These are phyloP conservation scores for Mycena sanguinolenta DNA, from an alignment of 768 basidiomycete genomes.

Conservation along the genomic window DNA sequence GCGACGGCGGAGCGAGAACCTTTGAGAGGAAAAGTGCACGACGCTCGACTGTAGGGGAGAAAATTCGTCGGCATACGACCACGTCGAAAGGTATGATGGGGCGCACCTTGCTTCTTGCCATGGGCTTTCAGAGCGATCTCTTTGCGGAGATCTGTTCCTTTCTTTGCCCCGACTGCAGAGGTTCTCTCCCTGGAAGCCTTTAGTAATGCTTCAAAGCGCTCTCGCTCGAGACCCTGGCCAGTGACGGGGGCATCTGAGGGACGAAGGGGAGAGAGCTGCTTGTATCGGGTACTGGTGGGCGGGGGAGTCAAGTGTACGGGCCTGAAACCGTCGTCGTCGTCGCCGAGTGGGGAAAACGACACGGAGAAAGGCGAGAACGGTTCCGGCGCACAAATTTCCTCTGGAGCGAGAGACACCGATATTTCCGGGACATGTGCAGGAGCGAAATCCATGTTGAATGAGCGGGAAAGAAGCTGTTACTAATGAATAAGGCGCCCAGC, in stretches of 20 bases:
- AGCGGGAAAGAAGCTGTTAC: slow-evolving; percentile 38
- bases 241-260: slow-evolving; percentile 51
- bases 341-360: slow-evolving; percentile 44
- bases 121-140: slow-evolving; percentile 82
- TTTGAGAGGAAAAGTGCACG: slow-evolving; percentile 83
- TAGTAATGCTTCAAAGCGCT: slow-evolving; percentile 75
- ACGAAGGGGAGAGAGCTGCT: slow-evolving; percentile 65
- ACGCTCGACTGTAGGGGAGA: slow-evolving; percentile 67
- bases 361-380: slow-evolving; percentile 75
- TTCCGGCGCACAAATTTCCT: slow-evolving; percentile 63
- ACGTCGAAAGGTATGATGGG: slow-evolving; percentile 5
- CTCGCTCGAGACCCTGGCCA: slow-evolving; percentile 70
- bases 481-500: slow-evolving; percentile 64
- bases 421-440: slow-evolving; percentile 72
- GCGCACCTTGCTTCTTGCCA: slow-evolving; percentile 80
- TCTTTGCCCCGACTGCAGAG: slow-evolving; percentile 58
- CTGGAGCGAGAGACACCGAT: slow-evolving; percentile 76
- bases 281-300: slow-evolving; percentile 53
- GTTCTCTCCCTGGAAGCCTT: slow-evolving; percentile 72
- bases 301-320: slow-evolving; percentile 71
- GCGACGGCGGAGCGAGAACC: slow-evolving; percentile 75
- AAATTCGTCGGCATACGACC: background rate
- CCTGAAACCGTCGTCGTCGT: slow-evolving; percentile 68
- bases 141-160: slow-evolving; percentile 72
- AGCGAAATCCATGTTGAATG: slow-evolving; percentile 55